These are phyloP conservation scores for Baorangia bicolor DNA, from an alignment of 768 basidiomycete species.

Conservation along the genomic window DNA sequence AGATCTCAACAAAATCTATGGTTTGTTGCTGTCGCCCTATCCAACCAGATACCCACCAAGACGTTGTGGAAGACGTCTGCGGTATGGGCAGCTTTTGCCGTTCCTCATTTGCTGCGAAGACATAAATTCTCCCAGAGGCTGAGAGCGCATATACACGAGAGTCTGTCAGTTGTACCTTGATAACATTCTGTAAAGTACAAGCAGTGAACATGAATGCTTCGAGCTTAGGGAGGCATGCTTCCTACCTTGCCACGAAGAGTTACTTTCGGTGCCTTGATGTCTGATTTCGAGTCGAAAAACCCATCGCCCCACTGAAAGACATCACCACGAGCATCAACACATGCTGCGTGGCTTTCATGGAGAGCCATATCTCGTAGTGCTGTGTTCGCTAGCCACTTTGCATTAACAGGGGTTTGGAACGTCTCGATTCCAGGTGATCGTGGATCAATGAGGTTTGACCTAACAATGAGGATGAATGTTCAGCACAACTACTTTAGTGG, in stretches of 20 bases:
- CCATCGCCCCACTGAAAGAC: slow-evolving; percentile 83
- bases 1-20: slow-evolving; percentile 61
- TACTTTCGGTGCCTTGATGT: slow-evolving; percentile 40
- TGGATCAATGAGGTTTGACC: slow-evolving; percentile 47
- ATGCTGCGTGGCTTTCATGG: slow-evolving; percentile 66
- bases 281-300: slow-evolving; percentile 43
- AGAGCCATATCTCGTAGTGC: slow-evolving; percentile 74
- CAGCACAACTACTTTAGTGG: not conserved
- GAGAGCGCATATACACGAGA: slow-evolving; percentile 76
- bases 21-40: slow-evolving; percentile 48
- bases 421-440: slow-evolving; percentile 37
- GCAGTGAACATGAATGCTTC: not conserved
- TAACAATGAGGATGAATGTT: slow-evolving; percentile 24
- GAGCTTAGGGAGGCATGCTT: not conserved
- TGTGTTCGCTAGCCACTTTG: slow-evolving; percentile 60
- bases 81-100: slow-evolving; percentile 44
- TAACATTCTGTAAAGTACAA: slow-evolving; percentile 55
- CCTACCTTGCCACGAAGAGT: slow-evolving; percentile 67
- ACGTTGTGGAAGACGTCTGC: slow-evolving; percentile 43
- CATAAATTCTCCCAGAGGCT: slow-evolving; percentile 71
- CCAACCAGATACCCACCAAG: slow-evolving; percentile 66
- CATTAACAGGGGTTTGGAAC: slow-evolving; percentile 50
- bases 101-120: slow-evolving; percentile 51
- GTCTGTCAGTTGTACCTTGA: slow-evolving; percentile 57
- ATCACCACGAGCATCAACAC: slow-evolving; percentile 76